These are phyloP conservation scores for Claviceps sp. DNA, from an alignment of 2,329 filamentous ascomycete genomes.

Conservation along the genomic window DNA sequence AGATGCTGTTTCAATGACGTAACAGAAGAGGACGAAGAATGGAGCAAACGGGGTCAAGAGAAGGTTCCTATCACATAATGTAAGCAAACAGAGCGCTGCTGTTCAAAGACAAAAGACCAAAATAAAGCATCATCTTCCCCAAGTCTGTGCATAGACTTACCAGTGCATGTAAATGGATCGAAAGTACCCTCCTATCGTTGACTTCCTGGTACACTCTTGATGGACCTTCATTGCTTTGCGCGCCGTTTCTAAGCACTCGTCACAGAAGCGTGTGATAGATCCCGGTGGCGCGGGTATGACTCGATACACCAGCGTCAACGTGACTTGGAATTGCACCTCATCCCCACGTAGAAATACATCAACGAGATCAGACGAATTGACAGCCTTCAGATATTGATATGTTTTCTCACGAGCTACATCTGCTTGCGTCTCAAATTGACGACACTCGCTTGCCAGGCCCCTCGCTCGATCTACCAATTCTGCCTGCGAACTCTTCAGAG, in stretches of 20 bases:
- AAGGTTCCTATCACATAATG: slow-evolving; percentile 26
- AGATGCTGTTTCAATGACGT: slow-evolving; percentile 40
- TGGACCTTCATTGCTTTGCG: slow-evolving; percentile 34
- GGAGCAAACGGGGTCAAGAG: slow-evolving; percentile 45
- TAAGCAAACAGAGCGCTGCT: not conserved
- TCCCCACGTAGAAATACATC: slow-evolving; percentile 32
- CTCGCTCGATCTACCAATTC: slow-evolving; percentile 27
- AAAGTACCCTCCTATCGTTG: slow-evolving; percentile 26
- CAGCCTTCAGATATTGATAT: slow-evolving; percentile 22
- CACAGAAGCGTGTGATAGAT: slow-evolving; percentile 30
- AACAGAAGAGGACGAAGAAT: slow-evolving; percentile 46
- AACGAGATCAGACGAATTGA: slow-evolving; percentile 26
- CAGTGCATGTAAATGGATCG: slow-evolving; percentile 38
- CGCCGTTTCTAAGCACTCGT: slow-evolving; percentile 35
- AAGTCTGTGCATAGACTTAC: slow-evolving; percentile 19
- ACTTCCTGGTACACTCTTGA: slow-evolving; percentile 29
- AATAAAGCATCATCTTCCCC: not conserved
- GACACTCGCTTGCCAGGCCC: slow-evolving; percentile 24
- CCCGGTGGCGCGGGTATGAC: slow-evolving; percentile 33
- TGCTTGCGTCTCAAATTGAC: slow-evolving; percentile 22
- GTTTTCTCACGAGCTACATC: slow-evolving; percentile 21
- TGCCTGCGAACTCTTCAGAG: slow-evolving; percentile 25
- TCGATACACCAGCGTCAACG: slow-evolving; percentile 38
- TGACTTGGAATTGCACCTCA: slow-evolving; percentile 33
- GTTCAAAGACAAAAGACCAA: not conserved